Conservation (phyloP, 768 basidiomycete species). For the Boletus tomentosulus region DNA sequence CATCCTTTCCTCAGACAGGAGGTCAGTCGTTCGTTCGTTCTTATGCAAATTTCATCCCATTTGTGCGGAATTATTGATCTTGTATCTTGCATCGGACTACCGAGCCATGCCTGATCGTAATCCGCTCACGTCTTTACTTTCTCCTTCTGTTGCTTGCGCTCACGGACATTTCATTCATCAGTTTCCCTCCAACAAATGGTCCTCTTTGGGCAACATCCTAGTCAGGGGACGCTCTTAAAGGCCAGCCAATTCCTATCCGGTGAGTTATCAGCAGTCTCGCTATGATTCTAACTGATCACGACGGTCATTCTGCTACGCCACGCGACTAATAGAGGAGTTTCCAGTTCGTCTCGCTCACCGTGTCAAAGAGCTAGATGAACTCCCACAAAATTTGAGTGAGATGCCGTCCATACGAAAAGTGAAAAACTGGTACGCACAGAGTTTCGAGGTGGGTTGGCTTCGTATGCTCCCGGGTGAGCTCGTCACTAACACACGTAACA, state of each 20-base stretch:
- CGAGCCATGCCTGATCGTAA: too few relatives aligned
- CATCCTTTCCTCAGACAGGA: slow-evolving; percentile 89
- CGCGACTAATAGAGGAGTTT: slow-evolving; percentile 68
- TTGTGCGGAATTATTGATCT: too few relatives aligned
- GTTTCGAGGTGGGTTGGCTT: slow-evolving; percentile 69
- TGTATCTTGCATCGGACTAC: too few relatives aligned
- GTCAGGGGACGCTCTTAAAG: slow-evolving; percentile 89
- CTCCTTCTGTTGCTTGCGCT: background rate
- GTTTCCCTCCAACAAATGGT: slow-evolving; percentile 99
- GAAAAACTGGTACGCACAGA: slow-evolving; percentile 98
- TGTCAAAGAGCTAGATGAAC: slow-evolving; percentile 90
- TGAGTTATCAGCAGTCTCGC: slow-evolving; percentile 26
- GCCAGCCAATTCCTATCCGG: slow-evolving; percentile 87
- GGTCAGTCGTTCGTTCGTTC: slow-evolving; percentile 42
- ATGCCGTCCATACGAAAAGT: slow-evolving; percentile 94
- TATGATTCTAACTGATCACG: background rate
- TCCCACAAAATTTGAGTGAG: slow-evolving; percentile 85
- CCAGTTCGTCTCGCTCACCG: slow-evolving; percentile 87
- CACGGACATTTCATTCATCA: slow-evolving; percentile 24
- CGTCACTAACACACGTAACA: background rate
- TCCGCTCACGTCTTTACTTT: background rate
- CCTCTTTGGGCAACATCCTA: slow-evolving; percentile 92
- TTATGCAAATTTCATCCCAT: too few relatives aligned
- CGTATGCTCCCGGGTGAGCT: too few relatives aligned
- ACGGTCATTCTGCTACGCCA: too few relatives aligned